Evolutionary conservation across 2,329 filamentous ascomycete genomes (phyloP).

Genomic region (Cladosporium velox): DNA sequence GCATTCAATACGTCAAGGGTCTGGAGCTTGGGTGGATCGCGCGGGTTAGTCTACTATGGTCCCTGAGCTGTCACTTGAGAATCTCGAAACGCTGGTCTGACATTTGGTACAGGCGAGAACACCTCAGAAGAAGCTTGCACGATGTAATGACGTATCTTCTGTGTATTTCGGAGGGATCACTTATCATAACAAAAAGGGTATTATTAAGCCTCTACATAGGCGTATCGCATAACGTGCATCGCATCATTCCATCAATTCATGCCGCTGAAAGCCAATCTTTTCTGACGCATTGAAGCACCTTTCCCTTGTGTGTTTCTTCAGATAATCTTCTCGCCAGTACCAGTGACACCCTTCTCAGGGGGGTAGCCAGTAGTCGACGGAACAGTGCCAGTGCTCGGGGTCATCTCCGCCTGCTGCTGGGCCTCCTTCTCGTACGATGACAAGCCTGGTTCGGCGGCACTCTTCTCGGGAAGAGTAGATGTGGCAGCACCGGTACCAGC

Average conservation of each 20-base stretch:
- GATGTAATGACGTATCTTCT: too few relatives aligned
- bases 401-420: neutral
- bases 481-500: slow-evolving; percentile 4
- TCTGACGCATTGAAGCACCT: neutral
- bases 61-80: slow-evolving; percentile 4
- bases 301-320: neutral
- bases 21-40: slow-evolving; percentile 3
- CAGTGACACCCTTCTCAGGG: slow-evolving; percentile 5
- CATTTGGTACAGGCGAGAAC: neutral
- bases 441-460: slow-evolving; percentile 7
- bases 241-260: neutral
- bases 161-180: neutral
- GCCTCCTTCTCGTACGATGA: slow-evolving; percentile 11
- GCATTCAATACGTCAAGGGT: neutral
- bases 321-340: slow-evolving; percentile 5
- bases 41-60: neutral
- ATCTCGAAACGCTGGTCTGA: neutral
- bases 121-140: neutral
- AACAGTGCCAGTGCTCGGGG: neutral
- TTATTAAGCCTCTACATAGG: neutral
- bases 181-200: neutral
- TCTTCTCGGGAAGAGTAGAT: slow-evolving; percentile 3
- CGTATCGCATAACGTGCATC: neutral
- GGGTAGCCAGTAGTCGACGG: slow-evolving; percentile 5
- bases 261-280: neutral